Conservation (phyloP, 2,329 filamentous ascomycete species). For the Helminthosporium solani region DNA sequence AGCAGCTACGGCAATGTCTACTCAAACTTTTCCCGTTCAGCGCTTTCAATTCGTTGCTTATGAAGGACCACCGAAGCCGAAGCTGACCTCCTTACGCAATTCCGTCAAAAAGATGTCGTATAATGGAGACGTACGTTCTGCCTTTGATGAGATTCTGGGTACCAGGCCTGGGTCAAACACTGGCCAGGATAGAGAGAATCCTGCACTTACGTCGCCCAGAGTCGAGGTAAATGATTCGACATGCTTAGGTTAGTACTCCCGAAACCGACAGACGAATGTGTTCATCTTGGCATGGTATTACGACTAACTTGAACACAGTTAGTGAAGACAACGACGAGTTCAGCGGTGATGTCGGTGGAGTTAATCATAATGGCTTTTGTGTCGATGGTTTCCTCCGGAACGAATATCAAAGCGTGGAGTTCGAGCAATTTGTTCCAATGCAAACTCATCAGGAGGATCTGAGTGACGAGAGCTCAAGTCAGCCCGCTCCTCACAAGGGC, state of each 20-base stretch:
- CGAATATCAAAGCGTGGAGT: conserved; percentile 2
- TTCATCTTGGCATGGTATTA: conserved; percentile 5
- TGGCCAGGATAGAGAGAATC: conserved; percentile 6
- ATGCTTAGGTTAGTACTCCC: conserved; percentile 13
- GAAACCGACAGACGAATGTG: conserved; percentile 8
- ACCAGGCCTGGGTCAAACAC: conserved; percentile 7
- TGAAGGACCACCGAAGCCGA: conserved; percentile 8
- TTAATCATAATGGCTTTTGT: conserved; percentile 6
- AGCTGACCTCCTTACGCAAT: conserved; percentile 8
- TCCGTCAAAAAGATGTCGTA: conserved; percentile 2
- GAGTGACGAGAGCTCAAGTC: conserved; percentile 9
- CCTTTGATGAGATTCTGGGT: conserved; percentile 4
- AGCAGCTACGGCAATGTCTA: conserved; percentile 11
- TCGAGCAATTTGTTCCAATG: conserved; percentile 4
- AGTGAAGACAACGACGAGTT: conserved; percentile 11
- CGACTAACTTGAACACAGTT: conserved; percentile 11
- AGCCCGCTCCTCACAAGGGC: conserved; percentile 8
- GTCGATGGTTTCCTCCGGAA: not conserved
- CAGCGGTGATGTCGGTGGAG: conserved; percentile 5
- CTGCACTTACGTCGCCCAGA: conserved; percentile 6
- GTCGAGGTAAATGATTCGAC: conserved; percentile 10
- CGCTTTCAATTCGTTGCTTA: conserved; percentile 12
- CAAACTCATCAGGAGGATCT: conserved; percentile 5
- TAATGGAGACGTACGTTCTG: conserved; percentile 5
- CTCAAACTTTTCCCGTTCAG: conserved; percentile 6